Conservation (phyloP, 768 basidiomycete species). For the Boletus pseudopeckii region DNA sequence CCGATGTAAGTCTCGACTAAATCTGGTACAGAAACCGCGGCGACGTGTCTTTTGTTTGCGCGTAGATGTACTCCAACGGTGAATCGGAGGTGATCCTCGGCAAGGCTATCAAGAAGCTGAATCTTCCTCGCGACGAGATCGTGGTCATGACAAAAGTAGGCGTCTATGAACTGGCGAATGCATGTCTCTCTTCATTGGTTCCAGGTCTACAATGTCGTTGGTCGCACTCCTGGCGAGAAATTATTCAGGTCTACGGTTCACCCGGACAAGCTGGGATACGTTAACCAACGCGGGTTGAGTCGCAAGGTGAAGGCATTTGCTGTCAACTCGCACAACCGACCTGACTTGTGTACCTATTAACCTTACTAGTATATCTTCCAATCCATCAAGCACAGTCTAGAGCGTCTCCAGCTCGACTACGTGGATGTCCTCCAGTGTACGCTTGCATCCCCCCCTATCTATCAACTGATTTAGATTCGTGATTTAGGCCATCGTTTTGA, state of each 20-base stretch:
- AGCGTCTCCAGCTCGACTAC: conserved; percentile 1
- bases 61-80: conserved; percentile 1
- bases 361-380: neutral
- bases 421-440: neutral
- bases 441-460: neutral
- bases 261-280: neutral
- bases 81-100: conserved; percentile 1
- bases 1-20: neutral
- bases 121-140: conserved; percentile 1
- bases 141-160: conserved; percentile 1
- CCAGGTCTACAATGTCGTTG: neutral
- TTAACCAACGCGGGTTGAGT: neutral
- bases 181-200: neutral
- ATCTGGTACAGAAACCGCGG: neutral
- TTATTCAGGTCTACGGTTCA: neutral
- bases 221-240: conserved; percentile 1
- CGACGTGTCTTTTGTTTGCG: neutral
- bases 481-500: neutral
- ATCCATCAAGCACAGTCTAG: neutral
- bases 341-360: neutral
- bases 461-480: neutral
- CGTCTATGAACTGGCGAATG: neutral
- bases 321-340: conserved; percentile 19
- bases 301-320: conserved; percentile 33
- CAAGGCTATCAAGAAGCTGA: neutral